Evolutionary conservation across 2,329 filamentous ascomycete species (phyloP), one percentile per base, ranked within the genome.

Genomic region (Paecilomyces niveus): DNA sequence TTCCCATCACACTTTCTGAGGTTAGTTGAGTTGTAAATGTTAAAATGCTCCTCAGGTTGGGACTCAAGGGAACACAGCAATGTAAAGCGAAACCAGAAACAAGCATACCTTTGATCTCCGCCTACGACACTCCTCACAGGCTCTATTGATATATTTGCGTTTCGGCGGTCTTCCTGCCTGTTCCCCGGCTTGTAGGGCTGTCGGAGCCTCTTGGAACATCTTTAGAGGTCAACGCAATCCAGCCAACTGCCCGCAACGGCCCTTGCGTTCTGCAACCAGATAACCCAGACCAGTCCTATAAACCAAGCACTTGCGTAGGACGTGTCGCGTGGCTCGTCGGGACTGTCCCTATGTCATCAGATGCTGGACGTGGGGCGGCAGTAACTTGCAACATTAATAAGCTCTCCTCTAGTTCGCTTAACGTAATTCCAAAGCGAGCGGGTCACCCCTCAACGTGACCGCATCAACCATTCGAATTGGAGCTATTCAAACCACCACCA

Each of bases 61-160:
- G 24, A 26, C 24, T 5, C 24, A 26, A 26, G 5, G 5, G 24
- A 26, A 26, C 3, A 26, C 24, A 26, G 24, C 24, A 55, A 50
- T 4, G 1, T 15, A 29, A 15, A 11, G n/a, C 35, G n/a, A 39
- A n/a, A 29, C 49, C 35, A 3, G 10, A 21, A 52, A 8, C 11
- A 21, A 55, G 33, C 13, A 33, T 63, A 73, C 73, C 68, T 75
- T 75, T 22, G 70, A 68, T 55, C 72, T 64, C 31, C 73, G 69
- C 21, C 71, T 68, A 4, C 73, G 71, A 57, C 73, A 76, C 60
- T 70, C 68, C 55, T 75, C 68, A 52, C 73, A 76, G 3, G 74
- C 73, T 35, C 68, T 68, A 18, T 65, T 66, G 2, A 63, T 69
- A 60, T 69, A 67, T 50, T 66, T 68, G 31, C 66, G 51, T 53